Evolutionary conservation across 352 stramenopile species (phyloP), one percentile per base, ranked within the genome.

Genomic region (Pythium rhizo-oryzae): DNA sequence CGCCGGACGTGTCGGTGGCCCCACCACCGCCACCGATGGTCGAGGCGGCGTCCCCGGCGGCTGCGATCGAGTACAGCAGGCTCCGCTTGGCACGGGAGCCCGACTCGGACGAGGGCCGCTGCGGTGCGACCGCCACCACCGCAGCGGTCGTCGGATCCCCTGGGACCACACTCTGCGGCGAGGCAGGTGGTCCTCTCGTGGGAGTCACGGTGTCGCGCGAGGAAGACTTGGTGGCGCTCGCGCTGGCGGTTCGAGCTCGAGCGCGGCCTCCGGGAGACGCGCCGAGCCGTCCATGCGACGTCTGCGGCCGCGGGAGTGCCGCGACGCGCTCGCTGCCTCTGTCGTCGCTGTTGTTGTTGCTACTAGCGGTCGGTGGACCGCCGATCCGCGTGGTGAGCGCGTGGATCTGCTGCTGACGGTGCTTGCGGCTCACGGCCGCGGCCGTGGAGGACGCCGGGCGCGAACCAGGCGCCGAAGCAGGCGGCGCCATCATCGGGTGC

Each of bases 351-450:
- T 41, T 68, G 39, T 35, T 50, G 65, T 69, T 39, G 44, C 37
- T 33, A 15, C 37, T 80, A 70, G 65, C 19, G 1, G 19, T 12
- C 16, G 30, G 53, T 9, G 28, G 21, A 1, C 47, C 28, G 6
- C 39, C 47, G 44, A 71, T 57, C 13, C 65, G 57, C 23, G 57
- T 33, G 7, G 28, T 35, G 2, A 71, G 71, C 12, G 54, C 67
- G 25, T 77, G 59, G n/a, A 84, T 19, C 54, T 77, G 74, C 60
- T 85, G 74, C 39, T 88, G 79, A 23, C 82, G 84, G 43, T 82
- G 74, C 44, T 84, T 85, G 18, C 80, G 56, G 62, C 66, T 85
- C 23, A 65, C 49, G 12, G 70, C 57, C n/a, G 70, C 53, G 23
- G 78, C 67, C 3, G 60, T 51, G 0, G 74, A 75, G 12, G 81